Base-by-base conservation (phyloP, 345 rosid species). In the Microthlaspi erraticum region DNA sequence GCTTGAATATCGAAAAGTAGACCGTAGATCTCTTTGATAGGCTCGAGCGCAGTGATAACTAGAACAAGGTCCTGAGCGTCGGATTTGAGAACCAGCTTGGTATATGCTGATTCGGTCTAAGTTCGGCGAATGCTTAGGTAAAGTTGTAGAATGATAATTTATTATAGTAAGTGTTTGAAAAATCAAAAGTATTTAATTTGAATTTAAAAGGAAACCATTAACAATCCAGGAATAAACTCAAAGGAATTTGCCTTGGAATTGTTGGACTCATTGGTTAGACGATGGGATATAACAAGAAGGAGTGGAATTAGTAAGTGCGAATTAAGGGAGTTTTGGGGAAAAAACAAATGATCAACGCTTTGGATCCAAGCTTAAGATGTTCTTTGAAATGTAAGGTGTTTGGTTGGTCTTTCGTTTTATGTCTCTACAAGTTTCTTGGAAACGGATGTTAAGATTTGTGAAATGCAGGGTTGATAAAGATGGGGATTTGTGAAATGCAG, bases 401-500 rank as follows among this genome's bases (percentile, higher is more conserved):
- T 33, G 14, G 8, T 36, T 36, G 17, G 16, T 69, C n/a, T 23
- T 83, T 83, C 77, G 8, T 26, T 32, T 17, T 29, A 29, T 53
- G 26, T 23, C 71, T 62, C 41, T 34, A 45, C 42, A 63, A 33
- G n/a, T 31, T 31, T 16, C 11, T 23, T 0, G 2, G 26, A 29
- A 64, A 32, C 23, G n/a, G 20, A 37, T 10, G 34, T 11, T 29
- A 45, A 29, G 20, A 3, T 59, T 70, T 26, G 26, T 16, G 8
- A 65, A 41, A 45, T 74, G 77, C 81, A 88, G 90, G 83, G 91
- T 78, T 10, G 87, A 86, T 80, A 88, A 86, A 78, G 84, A 84
- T 75, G 83, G 82, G 5, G 87, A 86, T 82, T 82, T 85, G 88
- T 14, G 82, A 11, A 81, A 79, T 61, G 77, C 76, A 10, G 87